A percentile compares a stretch with the other conserved stretches of the same genome.
Conservation (phyloP, 345 rosid genomes). For the Heritiera littoralis region DNA sequence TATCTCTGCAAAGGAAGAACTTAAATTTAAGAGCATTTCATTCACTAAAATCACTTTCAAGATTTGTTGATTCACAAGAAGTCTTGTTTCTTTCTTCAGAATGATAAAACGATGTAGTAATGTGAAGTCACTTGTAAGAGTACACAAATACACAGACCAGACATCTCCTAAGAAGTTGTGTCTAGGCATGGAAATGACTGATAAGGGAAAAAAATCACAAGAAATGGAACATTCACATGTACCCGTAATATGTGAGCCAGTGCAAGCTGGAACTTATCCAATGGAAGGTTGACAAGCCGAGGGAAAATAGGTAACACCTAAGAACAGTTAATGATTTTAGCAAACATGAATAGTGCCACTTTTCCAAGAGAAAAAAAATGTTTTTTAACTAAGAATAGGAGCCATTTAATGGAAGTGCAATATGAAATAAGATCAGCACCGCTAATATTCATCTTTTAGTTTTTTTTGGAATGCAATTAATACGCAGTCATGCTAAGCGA, state of each 20-base stretch:
- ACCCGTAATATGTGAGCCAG: constrained; percentile 97
- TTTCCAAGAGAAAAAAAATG: background rate
- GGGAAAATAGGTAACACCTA: constrained; percentile 47
- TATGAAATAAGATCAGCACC: background rate
- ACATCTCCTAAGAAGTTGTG: background rate
- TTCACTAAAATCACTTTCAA: background rate
- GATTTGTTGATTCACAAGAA: background rate
- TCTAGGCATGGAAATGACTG: background rate
- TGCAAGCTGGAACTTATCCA: constrained; percentile 91
- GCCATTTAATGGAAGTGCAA: background rate
- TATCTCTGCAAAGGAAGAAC: background rate
- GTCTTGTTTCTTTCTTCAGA: background rate
- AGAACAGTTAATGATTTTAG: constrained; percentile 25
- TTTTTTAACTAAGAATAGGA: background rate
- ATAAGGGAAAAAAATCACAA: background rate
- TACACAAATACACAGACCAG: background rate
- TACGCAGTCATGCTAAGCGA: background rate
- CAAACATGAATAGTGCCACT: background rate
- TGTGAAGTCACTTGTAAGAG: background rate
- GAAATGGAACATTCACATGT: constrained; percentile 24
- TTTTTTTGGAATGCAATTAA: background rate
- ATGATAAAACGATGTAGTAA: background rate
- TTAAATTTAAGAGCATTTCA: background rate
- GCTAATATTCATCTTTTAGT: too few species aligned
- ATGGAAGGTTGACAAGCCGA: constrained; percentile 79